Evolutionary conservation across 768 basidiomycete species (phyloP).

Genomic region (Paxillus involutus): DNA sequence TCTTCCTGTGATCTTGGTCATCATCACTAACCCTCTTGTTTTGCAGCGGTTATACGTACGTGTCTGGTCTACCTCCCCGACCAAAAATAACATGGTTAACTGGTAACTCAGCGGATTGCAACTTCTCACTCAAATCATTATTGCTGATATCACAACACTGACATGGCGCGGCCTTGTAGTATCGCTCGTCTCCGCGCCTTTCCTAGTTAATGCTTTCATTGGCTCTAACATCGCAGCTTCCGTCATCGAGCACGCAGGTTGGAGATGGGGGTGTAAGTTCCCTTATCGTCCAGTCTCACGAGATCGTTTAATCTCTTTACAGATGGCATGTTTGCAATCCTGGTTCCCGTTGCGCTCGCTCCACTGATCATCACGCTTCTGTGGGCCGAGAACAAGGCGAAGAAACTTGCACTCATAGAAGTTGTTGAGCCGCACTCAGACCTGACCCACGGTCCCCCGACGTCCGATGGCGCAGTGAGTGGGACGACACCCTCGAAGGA

Average conservation of each 20-base stretch:
- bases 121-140: constrained; percentile 61
- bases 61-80: constrained; percentile 3
- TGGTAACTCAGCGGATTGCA: constrained; percentile 48
- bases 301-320: constrained; percentile 4
- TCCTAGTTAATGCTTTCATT: constrained; percentile 63
- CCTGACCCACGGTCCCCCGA: background rate
- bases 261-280: constrained; percentile 70
- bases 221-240: constrained; percentile 59
- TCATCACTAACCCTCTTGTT: constrained; percentile 21
- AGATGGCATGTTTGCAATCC: constrained; percentile 60
- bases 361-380: constrained; percentile 55
- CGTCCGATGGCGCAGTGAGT: background rate
- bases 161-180: constrained; percentile 55
- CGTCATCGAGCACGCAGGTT: constrained; percentile 46
- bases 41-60: constrained; percentile 59
- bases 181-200: constrained; percentile 47
- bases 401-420: constrained; percentile 34
- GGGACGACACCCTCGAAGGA: background rate
- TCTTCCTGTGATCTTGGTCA: constrained; percentile 5
- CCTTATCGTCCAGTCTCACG: background rate
- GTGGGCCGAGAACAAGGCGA: constrained; percentile 54
- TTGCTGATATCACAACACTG: constrained; percentile 60
- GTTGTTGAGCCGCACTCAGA: background rate
- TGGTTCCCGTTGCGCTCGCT: constrained; percentile 48
- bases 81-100: background rate